Percentiles rank a stretch among this genome's conserved stretches.
phyloP scores from a whole-genome alignment of 2,329 filamentous ascomycete species.

The Huntiella abstrusa region DNA sequence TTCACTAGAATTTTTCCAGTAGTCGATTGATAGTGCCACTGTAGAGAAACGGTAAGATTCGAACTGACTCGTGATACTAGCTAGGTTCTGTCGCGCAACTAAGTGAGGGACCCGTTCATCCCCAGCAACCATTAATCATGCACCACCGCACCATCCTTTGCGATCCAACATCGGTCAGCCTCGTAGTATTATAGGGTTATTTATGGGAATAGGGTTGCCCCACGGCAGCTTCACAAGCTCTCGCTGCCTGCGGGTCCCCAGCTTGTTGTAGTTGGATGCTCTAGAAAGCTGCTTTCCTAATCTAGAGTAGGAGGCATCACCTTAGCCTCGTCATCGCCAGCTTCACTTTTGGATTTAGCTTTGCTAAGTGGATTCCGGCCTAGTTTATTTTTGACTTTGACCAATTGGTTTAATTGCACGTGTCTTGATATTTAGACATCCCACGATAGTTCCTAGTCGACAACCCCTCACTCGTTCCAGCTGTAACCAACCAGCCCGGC shows the following conservation, averaged over 20 bases:
- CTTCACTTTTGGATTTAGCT: slow-evolving; percentile 14
- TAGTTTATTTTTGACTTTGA: neutral
- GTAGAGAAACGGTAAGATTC: too few species aligned
- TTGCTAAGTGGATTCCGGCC: neutral
- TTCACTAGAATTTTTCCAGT: neutral
- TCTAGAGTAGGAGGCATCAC: slow-evolving; percentile 25
- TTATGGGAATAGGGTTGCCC: neutral
- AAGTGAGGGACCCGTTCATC: too few species aligned
- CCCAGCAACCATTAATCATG: neutral
- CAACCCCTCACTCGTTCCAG: neutral
- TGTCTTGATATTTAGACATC: too few species aligned
- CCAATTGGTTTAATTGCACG: too few species aligned
- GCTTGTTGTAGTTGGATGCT: neutral
- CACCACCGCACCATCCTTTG: slow-evolving; percentile 1
- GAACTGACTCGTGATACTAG: too few species aligned
- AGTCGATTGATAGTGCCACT: too few species aligned
- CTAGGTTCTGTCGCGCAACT: too few species aligned
- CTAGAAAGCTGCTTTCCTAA: slow-evolving; percentile 2
- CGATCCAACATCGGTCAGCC: neutral
- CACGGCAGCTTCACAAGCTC: slow-evolving; percentile 1
- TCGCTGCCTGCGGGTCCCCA: neutral
- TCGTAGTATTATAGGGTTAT: neutral
- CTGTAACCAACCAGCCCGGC: neutral
- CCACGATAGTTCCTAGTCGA: too few species aligned
- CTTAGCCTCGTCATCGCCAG: slow-evolving; percentile 34